A percentile compares a stretch with the other conserved stretches of the same genome.
Conservation (phyloP, 768 basidiomycete species). For the Xerocomellus dryophilus region DNA sequence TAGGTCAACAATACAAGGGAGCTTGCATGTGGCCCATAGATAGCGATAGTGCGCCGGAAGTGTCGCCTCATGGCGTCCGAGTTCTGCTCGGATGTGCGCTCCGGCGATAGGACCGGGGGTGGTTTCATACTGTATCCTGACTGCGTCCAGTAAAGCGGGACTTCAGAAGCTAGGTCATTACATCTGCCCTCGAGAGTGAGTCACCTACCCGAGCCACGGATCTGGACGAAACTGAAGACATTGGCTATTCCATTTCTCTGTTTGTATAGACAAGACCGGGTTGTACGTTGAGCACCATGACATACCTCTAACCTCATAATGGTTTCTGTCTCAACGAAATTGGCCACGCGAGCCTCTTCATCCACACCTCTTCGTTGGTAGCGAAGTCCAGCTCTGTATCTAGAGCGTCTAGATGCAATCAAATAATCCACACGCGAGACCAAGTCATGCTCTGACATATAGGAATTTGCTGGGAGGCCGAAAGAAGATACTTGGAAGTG, state of each 20-base stretch:
- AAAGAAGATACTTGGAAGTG: slow-evolving; percentile 79
- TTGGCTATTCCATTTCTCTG: slow-evolving; percentile 76
- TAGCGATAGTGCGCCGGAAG: slow-evolving; percentile 57
- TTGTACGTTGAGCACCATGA: not conserved
- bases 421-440: slow-evolving; percentile 64
- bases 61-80: slow-evolving; percentile 69
- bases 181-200: not conserved
- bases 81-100: slow-evolving; percentile 72
- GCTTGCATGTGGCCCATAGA: slow-evolving; percentile 78
- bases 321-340: slow-evolving; percentile 94
- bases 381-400: slow-evolving; percentile 86
- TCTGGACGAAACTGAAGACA: slow-evolving; percentile 85
- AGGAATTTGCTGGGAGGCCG: slow-evolving; percentile 46
- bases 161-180: slow-evolving; percentile 37
- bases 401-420: slow-evolving; percentile 81
- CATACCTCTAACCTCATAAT: slow-evolving; percentile 78
- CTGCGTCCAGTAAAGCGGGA: slow-evolving; percentile 93
- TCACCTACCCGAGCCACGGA: slow-evolving; percentile 78
- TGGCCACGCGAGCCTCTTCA: slow-evolving; percentile 89
- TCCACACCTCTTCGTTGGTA: slow-evolving; percentile 96
- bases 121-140: slow-evolving; percentile 85
- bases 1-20: not conserved
- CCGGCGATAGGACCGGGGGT: slow-evolving; percentile 70
- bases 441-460: slow-evolving; percentile 35
- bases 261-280: not conserved